These are phyloP conservation scores for Westerdykella sp. DNA, from an alignment of 2,329 filamentous ascomycete species.

Conservation along the genomic window DNA sequence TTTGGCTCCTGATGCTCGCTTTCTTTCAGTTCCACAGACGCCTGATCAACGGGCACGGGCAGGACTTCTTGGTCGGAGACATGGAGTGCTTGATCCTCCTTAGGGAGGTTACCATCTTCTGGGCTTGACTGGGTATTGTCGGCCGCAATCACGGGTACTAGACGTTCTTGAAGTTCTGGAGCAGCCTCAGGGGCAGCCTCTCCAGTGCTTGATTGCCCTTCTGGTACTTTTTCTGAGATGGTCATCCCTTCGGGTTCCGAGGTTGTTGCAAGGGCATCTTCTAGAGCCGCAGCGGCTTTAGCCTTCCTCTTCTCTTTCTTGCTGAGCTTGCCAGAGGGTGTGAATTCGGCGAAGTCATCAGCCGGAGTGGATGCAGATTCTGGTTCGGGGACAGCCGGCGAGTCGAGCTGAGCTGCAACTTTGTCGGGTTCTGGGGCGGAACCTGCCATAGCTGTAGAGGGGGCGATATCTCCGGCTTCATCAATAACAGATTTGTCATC, in stretches of 20 bases:
- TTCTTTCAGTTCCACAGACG: not conserved
- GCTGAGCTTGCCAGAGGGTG: conserved; percentile 22
- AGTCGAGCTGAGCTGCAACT: not conserved
- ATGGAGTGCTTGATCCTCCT: not conserved
- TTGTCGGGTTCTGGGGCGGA: not conserved
- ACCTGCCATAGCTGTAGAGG: not conserved
- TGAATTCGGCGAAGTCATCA: not conserved
- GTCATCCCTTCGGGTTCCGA: not conserved
- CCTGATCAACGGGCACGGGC: not conserved
- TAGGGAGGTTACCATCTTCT: not conserved
- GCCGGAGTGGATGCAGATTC: not conserved
- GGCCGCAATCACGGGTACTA: not conserved
- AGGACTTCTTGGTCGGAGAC: not conserved
- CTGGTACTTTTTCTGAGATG: not conserved
- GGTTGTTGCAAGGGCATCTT: not conserved
- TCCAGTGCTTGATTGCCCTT: not conserved
- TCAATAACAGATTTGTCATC: not conserved
- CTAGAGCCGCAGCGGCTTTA: not conserved
- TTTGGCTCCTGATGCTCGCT: conserved; percentile 4
- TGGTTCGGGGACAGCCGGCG: not conserved
- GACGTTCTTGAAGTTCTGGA: not conserved
- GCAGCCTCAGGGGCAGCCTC: not conserved
- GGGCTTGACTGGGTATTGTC: too few relatives aligned
- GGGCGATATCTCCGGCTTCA: not conserved
- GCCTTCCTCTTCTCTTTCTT: conserved; percentile 42